A percentile compares a stretch with the other conserved stretches of the same genome.
phyloP scores from a whole-genome alignment of 2,329 filamentous ascomycete genomes.

The Xylariaceae sp. region DNA sequence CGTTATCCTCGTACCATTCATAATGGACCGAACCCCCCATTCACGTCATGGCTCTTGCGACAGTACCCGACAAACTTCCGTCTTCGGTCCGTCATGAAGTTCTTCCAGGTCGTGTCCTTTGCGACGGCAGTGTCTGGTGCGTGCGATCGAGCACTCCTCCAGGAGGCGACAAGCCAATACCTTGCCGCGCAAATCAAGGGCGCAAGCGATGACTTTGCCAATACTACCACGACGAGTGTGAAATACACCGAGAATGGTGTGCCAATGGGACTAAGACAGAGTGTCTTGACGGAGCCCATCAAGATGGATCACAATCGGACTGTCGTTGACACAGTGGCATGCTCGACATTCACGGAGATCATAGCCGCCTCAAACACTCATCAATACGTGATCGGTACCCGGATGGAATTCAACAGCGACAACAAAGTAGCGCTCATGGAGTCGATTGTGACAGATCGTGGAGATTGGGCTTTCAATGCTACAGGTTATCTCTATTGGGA shows the following conservation, averaged over 20 bases:
- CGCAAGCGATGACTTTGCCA: constrained; percentile 11
- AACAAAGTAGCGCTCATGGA: constrained; percentile 26
- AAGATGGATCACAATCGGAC: constrained; percentile 32
- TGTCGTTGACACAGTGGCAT: constrained; percentile 30
- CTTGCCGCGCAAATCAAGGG: constrained; percentile 23
- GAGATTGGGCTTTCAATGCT: constrained; percentile 31
- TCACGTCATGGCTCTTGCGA: no score
- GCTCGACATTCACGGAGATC: constrained; percentile 40
- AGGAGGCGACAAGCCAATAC: constrained; percentile 22
- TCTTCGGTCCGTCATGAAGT: no score
- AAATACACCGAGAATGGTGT: constrained; percentile 33
- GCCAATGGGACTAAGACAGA: constrained; percentile 15
- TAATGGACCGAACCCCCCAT: no score
- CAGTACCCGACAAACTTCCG: no score
- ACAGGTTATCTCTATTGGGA: constrained; percentile 26
- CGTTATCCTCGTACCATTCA: no score
- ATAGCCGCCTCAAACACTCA: constrained; percentile 29
- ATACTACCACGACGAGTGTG: constrained; percentile 14
- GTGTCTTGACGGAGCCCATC: constrained; percentile 29
- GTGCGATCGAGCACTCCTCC: constrained; percentile 19
- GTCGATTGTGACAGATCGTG: constrained; percentile 28
- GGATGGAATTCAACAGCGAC: constrained; percentile 25
- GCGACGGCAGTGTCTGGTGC: constrained; percentile 3
- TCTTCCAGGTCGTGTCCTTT: not conserved
- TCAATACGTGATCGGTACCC: constrained; percentile 33